phyloP scores from a whole-genome alignment of 2,329 filamentous ascomycete species.

The Fusarium sp. region DNA sequence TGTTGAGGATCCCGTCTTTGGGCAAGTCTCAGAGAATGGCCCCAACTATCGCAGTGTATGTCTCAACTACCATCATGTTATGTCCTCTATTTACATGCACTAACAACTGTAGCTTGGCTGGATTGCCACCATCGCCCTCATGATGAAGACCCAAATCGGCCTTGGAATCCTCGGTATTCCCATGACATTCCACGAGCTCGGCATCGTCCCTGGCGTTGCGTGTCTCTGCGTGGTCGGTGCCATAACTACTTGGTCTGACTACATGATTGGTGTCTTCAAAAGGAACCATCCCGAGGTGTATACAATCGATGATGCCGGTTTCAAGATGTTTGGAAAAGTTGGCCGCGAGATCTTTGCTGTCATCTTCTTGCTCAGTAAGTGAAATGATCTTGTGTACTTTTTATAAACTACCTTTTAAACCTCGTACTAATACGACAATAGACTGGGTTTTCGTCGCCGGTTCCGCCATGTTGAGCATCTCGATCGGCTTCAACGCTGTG shows the following conservation, averaged over 20 bases:
- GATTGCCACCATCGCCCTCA: constrained; percentile 58
- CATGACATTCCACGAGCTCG: constrained; percentile 59
- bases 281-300: constrained; percentile 64
- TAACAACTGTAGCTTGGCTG: constrained; percentile 54
- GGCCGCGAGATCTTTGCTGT: constrained; percentile 59
- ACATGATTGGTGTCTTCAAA: constrained; percentile 66
- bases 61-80: not conserved
- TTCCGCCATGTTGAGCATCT: constrained; percentile 58
- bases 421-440: constrained; percentile 16
- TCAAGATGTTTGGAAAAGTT: constrained; percentile 60
- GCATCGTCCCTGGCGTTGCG: constrained; percentile 63
- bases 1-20: constrained; percentile 39
- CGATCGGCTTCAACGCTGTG: constrained; percentile 56
- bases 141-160: constrained; percentile 62
- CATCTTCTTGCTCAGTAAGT: constrained; percentile 54
- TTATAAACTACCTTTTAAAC: not conserved
- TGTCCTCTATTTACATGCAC: not conserved
- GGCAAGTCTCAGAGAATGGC: constrained; percentile 44
- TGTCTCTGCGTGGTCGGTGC: constrained; percentile 55
- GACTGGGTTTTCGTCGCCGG: constrained; percentile 52
- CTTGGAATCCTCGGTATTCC: constrained; percentile 65
- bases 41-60: constrained; percentile 51
- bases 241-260: constrained; percentile 64
- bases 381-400: not conserved
- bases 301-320: constrained; percentile 65